Base-by-base conservation (phyloP, 169 alveolate species). In the Nephromyces sp. region DNA sequence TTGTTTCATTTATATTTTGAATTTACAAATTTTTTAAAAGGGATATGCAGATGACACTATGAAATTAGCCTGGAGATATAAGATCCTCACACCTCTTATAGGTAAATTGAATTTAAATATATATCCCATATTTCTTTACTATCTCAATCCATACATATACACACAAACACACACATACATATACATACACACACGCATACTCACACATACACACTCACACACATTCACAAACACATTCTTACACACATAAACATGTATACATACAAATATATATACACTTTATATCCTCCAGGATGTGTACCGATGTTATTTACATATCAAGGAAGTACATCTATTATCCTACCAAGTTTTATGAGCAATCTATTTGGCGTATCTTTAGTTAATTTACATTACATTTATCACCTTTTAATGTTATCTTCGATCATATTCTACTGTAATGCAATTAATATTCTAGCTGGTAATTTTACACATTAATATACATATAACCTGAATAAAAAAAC, bases 41-140 rank as follows among this genome's bases (percentile, higher is more conserved):
- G 98, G 98, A 1, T 92, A 92, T 81, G 89, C 86, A 15, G 98
- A 94, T 75, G 98, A 94, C 81, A 94, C 90, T 6, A 72, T 92
- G 57, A 93, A 91, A 61, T 80, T 94, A 24, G 87, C 89, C 32
- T 94, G 98, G 97, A 83, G 96, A 70, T 89, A 90, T 79, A 94
- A 94, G 80, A 75, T 94, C 57, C 53, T 91, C 28, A 77, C 90
- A 29, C 98, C 98, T 1, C 83, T 83, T 32, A 76, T 92, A 5
- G 81, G 72, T 3, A 22, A 94, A 31, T 15, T 15, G 15, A 43
- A n/a, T 15, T 15, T 15, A 43, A 43, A 43, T 43, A 43, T 15
- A 43, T 43, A n/a, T 15, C 15, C n/a, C n/a, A 15, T 43, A 15
- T 43, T n/a, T n/a, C 57, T n/a, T 43, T n/a, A 43, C n/a, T 43